A percentile compares a stretch with the other conserved stretches of the same genome.
These are phyloP conservation scores for Ceriops decandra DNA, from an alignment of 345 rosid species.

Conservation along the genomic window DNA sequence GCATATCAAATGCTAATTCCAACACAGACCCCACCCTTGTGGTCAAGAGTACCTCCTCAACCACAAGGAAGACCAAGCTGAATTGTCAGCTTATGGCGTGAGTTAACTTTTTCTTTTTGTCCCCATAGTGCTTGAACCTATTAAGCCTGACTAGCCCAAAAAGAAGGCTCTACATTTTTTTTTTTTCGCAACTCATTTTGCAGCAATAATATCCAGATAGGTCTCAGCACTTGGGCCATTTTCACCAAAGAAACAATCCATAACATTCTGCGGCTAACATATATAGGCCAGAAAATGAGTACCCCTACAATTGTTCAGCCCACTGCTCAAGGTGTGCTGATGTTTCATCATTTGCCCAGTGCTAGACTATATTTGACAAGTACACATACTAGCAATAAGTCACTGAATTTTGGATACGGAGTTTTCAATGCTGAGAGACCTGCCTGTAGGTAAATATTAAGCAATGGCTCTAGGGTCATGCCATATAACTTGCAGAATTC, in stretches of 20 bases:
- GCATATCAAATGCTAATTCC: not conserved
- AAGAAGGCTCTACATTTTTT: too few relatives aligned
- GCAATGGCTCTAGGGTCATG: conserved; percentile 88
- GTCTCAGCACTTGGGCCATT: not conserved
- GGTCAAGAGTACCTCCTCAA: not conserved
- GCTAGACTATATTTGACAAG: too few relatives aligned
- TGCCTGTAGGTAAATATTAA: conserved; percentile 89
- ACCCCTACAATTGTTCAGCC: too few relatives aligned
- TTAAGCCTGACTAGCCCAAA: too few relatives aligned
- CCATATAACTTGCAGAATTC: conserved; percentile 94
- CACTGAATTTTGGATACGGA: conserved; percentile 59
- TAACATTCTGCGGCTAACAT: too few relatives aligned
- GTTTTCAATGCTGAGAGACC: conserved; percentile 96
- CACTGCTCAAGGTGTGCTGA: too few relatives aligned
- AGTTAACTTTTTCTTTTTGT: too few relatives aligned
- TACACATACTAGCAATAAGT: not conserved
- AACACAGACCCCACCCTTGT: not conserved
- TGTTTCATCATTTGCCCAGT: too few relatives aligned
- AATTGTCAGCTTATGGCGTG: too few relatives aligned
- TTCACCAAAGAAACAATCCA: not conserved
- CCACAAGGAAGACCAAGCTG: too few relatives aligned
- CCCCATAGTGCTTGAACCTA: too few relatives aligned
- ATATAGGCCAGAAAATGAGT: too few relatives aligned
- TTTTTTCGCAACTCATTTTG: not conserved
- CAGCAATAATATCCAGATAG: not conserved